Conservation (phyloP, 2,329 filamentous ascomycete genomes). For the Aspergillus ibericus region DNA sequence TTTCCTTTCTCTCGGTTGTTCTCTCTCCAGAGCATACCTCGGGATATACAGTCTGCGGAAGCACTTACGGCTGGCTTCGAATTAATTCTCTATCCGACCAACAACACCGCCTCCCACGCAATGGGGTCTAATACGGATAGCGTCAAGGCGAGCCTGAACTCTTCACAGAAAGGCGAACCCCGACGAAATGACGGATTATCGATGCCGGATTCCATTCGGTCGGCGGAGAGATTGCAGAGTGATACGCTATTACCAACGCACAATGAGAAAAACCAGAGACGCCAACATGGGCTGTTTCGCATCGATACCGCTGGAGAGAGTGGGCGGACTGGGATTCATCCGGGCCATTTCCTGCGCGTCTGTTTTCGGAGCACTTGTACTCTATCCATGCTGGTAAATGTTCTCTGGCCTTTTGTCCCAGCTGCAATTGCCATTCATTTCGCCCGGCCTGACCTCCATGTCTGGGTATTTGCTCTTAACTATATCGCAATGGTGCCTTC, state of each 20-base stretch:
- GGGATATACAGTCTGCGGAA: neutral
- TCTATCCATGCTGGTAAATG: slow-evolving; percentile 64
- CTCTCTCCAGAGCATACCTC: neutral
- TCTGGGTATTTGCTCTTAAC: slow-evolving; percentile 67
- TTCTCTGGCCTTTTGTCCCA: slow-evolving; percentile 74
- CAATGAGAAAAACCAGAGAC: slow-evolving; percentile 17
- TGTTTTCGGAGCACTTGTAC: slow-evolving; percentile 64
- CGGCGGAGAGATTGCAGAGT: slow-evolving; percentile 16
- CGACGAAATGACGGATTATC: slow-evolving; percentile 2
- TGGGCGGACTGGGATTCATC: slow-evolving; percentile 65
- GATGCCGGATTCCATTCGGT: slow-evolving; percentile 12
- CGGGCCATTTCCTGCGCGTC: slow-evolving; percentile 63
- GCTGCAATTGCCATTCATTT: slow-evolving; percentile 67
- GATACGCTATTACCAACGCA: slow-evolving; percentile 29
- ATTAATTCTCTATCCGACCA: neutral
- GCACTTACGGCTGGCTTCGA: neutral
- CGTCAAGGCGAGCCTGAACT: neutral
- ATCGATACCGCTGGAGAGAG: slow-evolving; percentile 60
- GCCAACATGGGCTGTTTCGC: slow-evolving; percentile 31
- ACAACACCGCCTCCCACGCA: neutral
- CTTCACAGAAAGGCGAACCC: slow-evolving; percentile 9
- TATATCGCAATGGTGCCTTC: slow-evolving; percentile 77
- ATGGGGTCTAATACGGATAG: neutral
- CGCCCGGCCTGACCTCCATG: slow-evolving; percentile 55
- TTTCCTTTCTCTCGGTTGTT: neutral